Percentiles rank a stretch among this genome's conserved stretches.
Conservation (phyloP, 805 yeast species). For the Clavispora vitiphila region DNA sequence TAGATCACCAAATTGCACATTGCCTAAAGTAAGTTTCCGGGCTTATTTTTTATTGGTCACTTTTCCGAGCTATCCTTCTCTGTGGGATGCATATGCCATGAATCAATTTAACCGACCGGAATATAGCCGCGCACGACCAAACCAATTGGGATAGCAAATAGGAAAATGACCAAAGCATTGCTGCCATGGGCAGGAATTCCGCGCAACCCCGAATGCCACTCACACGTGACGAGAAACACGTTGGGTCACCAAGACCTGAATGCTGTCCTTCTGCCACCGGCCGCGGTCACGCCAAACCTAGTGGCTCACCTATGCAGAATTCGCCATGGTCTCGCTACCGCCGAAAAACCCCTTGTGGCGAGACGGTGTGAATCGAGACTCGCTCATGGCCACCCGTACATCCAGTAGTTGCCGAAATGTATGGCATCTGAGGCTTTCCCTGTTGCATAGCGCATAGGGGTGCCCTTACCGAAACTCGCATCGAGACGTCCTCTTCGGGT, state of each 20-base stretch:
- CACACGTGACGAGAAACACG: neutral
- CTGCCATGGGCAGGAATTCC: neutral
- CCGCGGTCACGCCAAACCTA: neutral
- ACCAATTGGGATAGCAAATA: neutral
- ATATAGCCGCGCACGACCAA: neutral
- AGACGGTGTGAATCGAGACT: no score
- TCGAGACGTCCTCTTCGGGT: neutral
- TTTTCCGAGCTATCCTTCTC: neutral
- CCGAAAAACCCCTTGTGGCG: no score
- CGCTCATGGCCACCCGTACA: neutral
- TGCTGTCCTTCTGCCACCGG: neutral
- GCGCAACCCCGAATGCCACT: neutral
- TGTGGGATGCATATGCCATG: neutral
- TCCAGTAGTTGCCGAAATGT: neutral
- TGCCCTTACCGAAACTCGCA: neutral
- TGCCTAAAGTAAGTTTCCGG: no score
- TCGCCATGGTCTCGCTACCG: no score
- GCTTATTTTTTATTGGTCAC: neutral
- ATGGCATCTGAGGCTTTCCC: neutral
- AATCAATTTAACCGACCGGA: neutral
- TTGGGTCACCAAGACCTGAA: neutral
- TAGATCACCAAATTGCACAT: no score
- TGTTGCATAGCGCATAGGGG: neutral
- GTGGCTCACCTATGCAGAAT: neutral
- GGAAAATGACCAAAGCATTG: neutral